These are phyloP conservation scores for Rugonectria rugulosa DNA, from an alignment of 2,329 filamentous ascomycete genomes.

Conservation along the genomic window DNA sequence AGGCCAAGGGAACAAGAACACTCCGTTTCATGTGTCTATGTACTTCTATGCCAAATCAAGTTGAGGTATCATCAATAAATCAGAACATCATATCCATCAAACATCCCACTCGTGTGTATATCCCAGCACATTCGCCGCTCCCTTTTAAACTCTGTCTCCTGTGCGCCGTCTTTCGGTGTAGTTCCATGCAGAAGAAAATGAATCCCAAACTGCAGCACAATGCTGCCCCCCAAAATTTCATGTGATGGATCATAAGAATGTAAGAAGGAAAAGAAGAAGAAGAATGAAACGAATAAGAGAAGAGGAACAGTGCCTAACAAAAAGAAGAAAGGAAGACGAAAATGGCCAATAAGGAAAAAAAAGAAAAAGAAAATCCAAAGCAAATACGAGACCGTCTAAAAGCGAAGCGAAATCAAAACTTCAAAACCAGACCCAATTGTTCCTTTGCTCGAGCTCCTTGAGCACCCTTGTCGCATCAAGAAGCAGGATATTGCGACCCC, in stretches of 20 bases:
- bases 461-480: constrained; percentile 62
- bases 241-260: no score
- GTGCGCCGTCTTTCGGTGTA: no score
- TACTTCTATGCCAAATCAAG: background rate
- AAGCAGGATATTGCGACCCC: constrained; percentile 57
- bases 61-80: background rate
- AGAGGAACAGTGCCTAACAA: background rate
- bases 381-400: background rate
- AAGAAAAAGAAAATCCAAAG: background rate
- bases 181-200: no score
- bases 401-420: background rate
- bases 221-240: no score
- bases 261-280: no score
- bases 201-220: no score
- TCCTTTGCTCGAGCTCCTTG: constrained; percentile 57
- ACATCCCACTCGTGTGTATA: no score
- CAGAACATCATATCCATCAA: no score
- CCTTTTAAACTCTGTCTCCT: no score
- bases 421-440: constrained; percentile 42
- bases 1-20: no score
- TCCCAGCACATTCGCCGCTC: no score
- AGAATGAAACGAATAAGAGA: no score
- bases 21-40: background rate
- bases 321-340: background rate
- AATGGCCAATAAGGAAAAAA: background rate